Conservation (phyloP, 352 stramenopile genomes). For the Phytophthora colocasiae region DNA sequence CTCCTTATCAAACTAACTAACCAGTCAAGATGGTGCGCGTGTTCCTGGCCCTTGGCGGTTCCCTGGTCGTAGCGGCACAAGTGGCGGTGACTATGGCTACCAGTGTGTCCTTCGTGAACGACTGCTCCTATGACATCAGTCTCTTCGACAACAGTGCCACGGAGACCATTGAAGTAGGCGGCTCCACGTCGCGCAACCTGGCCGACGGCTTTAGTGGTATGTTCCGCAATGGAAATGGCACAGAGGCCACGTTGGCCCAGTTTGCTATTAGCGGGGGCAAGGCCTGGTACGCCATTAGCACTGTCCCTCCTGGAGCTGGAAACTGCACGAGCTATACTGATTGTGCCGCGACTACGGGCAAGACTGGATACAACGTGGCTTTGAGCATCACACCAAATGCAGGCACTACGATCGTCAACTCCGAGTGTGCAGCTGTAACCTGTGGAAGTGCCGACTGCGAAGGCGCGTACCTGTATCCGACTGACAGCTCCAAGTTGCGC, state of each 20-base stretch:
- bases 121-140: conserved; percentile 53
- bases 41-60: conserved; percentile 34
- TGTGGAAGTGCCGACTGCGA: conserved; percentile 47
- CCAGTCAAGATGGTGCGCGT: conserved; percentile 34
- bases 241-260: conserved; percentile 60
- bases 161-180: conserved; percentile 32
- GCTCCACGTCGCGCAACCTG: conserved; percentile 41
- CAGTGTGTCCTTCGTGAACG: conserved; percentile 48
- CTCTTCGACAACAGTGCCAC: conserved; percentile 57
- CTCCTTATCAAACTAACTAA: conserved; percentile 1
- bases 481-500: conserved; percentile 57
- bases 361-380: conserved; percentile 70
- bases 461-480: conserved; percentile 61
- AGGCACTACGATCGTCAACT: conserved; percentile 32
- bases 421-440: conserved; percentile 40
- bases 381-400: conserved; percentile 58
- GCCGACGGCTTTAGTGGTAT: conserved; percentile 57
- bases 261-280: conserved; percentile 54
- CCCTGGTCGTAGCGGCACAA: conserved; percentile 33
- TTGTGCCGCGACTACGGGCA: conserved; percentile 54
- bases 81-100: conserved; percentile 39
- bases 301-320: conserved; percentile 57
- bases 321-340: conserved; percentile 60
- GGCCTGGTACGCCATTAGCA: conserved; percentile 67
- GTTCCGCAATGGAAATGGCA: conserved; percentile 59